phyloP scores from a whole-genome alignment of 352 stramenopile species.

The Pythium guiyangense region DNA sequence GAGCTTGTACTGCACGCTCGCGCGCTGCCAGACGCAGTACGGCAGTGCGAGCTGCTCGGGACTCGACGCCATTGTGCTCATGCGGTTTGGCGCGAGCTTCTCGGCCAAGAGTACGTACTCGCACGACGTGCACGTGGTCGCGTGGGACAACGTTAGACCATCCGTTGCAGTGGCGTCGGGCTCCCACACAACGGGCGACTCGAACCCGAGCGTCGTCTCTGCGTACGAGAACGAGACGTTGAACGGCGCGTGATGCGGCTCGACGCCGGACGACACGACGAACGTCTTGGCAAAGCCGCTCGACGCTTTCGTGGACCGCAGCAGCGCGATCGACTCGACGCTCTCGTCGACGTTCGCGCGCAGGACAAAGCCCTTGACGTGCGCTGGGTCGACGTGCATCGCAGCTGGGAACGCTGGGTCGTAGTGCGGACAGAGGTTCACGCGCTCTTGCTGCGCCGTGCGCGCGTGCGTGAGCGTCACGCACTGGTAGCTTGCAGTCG shows the following conservation, averaged over 20 bases:
- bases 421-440: constrained; percentile 24
- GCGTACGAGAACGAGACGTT: constrained; percentile 17
- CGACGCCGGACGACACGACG: constrained; percentile 4
- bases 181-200: constrained; percentile 14
- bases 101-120: constrained; percentile 26
- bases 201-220: constrained; percentile 16
- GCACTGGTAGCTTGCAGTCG: constrained; percentile 29
- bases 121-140: constrained; percentile 15
- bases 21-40: constrained; percentile 17
- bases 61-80: background rate
- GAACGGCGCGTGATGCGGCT: constrained; percentile 1
- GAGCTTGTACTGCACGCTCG: constrained; percentile 18
- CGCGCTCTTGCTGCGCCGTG: constrained; percentile 4
- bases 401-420: constrained; percentile 15
- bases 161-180: background rate
- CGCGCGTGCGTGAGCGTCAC: constrained; percentile 16
- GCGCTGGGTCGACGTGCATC: constrained; percentile 14
- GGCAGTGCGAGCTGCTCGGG: constrained; percentile 10
- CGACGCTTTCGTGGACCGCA: constrained; percentile 22
- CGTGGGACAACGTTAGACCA: background rate
- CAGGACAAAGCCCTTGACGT: constrained; percentile 26
- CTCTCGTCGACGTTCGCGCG: constrained; percentile 11
- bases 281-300: constrained; percentile 20
- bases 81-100: constrained; percentile 7
- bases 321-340: constrained; percentile 17